Evolutionary conservation across 192 early-diverging fungal genomes (phyloP).

Genomic region (Spinellus fusiger): DNA sequence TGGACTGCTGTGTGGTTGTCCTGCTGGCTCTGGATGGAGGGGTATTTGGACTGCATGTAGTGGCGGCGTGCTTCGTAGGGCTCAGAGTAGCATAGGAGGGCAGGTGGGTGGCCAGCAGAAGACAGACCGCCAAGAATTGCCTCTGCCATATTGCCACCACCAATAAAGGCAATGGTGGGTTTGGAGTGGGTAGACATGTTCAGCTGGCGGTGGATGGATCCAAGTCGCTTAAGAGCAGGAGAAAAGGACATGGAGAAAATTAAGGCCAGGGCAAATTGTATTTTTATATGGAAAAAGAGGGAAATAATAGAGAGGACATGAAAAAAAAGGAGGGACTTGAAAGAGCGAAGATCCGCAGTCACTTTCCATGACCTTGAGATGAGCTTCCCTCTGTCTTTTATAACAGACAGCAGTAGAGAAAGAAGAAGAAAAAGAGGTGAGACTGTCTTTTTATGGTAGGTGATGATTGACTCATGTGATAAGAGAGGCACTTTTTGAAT

Average conservation of each 20-base stretch:
- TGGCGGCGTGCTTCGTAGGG: slow-evolving; percentile 59
- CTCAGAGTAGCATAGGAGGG: slow-evolving; percentile 76
- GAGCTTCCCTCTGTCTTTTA: too few species aligned
- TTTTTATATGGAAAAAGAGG: background rate
- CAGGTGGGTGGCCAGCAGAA: slow-evolving; percentile 60
- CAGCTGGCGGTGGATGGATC: background rate
- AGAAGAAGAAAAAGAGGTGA: background rate
- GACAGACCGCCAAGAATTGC: slow-evolving; percentile 88
- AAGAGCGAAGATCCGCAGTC: background rate
- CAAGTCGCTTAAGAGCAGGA: too few species aligned
- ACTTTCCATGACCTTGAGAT: too few species aligned
- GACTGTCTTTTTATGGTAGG: background rate
- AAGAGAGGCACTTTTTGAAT: too few species aligned
- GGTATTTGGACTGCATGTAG: slow-evolving; percentile 59
- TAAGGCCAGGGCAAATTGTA: background rate
- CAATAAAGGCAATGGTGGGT: slow-evolving; percentile 62
- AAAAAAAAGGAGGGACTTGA: background rate
- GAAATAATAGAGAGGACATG: background rate
- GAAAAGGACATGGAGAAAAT: slow-evolving; percentile 8
- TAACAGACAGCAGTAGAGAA: background rate
- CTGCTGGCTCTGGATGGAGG: slow-evolving; percentile 47
- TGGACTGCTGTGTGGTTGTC: slow-evolving; percentile 58
- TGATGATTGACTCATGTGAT: too few species aligned
- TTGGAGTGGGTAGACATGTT: slow-evolving; percentile 8
- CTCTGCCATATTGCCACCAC: slow-evolving; percentile 95